phyloP scores from a whole-genome alignment of 1,284 basidiomycete genomes.

The Erythrobasidium hasegawianum region DNA sequence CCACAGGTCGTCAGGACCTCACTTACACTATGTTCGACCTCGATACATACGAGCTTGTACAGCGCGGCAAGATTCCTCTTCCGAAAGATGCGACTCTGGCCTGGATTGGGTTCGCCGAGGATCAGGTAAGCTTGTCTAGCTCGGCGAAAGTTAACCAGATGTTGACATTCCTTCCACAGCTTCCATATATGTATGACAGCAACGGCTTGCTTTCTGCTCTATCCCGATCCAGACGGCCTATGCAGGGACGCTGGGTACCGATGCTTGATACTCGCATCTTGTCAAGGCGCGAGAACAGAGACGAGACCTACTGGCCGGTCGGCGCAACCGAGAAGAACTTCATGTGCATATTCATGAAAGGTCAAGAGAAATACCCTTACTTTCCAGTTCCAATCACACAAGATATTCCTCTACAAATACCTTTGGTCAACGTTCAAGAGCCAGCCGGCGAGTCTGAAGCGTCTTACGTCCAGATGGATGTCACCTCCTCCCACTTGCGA shows the following conservation, averaged over 20 bases:
- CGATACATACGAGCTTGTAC: slow-evolving; percentile 79
- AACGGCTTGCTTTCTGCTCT: slow-evolving; percentile 76
- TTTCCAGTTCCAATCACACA: slow-evolving; percentile 87
- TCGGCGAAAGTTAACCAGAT: too few relatives aligned
- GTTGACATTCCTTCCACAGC: too few relatives aligned
- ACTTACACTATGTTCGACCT: slow-evolving; percentile 80
- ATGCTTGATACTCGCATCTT: slow-evolving; percentile 75
- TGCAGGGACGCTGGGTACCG: slow-evolving; percentile 88
- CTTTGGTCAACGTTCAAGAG: slow-evolving; percentile 71
- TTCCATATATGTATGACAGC: slow-evolving; percentile 86
- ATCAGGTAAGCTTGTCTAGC: slow-evolving; percentile 52
- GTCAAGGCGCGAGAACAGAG: slow-evolving; percentile 71
- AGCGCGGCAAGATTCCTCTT: slow-evolving; percentile 79
- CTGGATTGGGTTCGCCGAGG: slow-evolving; percentile 87
- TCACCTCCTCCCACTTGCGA: slow-evolving; percentile 40
- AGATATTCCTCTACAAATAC: slow-evolving; percentile 78
- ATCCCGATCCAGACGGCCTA: slow-evolving; percentile 77
- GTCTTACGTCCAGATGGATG: slow-evolving; percentile 36
- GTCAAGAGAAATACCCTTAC: slow-evolving; percentile 71
- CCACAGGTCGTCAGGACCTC: slow-evolving; percentile 82
- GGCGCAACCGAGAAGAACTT: slow-evolving; percentile 70
- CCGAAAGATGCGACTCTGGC: slow-evolving; percentile 69
- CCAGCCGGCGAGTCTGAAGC: slow-evolving; percentile 62
- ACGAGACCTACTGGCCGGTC: slow-evolving; percentile 93
- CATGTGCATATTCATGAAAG: slow-evolving; percentile 88